Percentiles rank a stretch among this genome's conserved stretches.
Conservation (phyloP, 805 yeast species). For the Lachancea dasiensis region DNA sequence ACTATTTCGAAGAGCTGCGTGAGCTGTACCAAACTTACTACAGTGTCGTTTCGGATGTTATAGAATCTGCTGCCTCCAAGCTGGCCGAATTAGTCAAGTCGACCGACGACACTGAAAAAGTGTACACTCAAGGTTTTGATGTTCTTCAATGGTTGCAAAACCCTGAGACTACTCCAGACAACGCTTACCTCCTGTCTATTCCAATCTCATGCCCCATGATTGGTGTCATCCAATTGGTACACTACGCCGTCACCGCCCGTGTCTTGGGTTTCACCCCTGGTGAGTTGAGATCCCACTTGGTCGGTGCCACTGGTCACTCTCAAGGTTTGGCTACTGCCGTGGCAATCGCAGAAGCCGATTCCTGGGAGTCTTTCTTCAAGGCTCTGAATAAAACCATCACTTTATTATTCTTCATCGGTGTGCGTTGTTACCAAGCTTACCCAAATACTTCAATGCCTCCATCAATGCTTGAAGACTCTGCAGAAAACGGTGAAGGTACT, state of each 20-base stretch:
- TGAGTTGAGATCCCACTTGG: conserved; percentile 60
- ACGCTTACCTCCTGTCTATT: conserved; percentile 79
- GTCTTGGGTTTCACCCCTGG: conserved; percentile 87
- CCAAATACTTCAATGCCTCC: conserved; percentile 96
- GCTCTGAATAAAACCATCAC: conserved; percentile 75
- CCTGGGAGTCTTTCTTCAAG: conserved; percentile 78
- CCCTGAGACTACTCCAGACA: conserved; percentile 84
- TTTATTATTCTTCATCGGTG: conserved; percentile 86
- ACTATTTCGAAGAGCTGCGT: conserved; percentile 93
- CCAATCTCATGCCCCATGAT: conserved; percentile 97
- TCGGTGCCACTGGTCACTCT: conserved; percentile 83
- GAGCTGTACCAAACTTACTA: conserved; percentile 74
- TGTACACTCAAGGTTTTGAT: conserved; percentile 91
- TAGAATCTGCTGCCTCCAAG: conserved; percentile 61
- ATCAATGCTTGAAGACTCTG: conserved; percentile 82
- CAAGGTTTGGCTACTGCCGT: conserved; percentile 91
- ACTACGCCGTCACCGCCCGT: conserved; percentile 82
- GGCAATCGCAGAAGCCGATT: conserved; percentile 73
- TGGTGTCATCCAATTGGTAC: conserved; percentile 91
- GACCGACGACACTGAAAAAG: conserved; percentile 73
- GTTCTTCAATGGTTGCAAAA: conserved; percentile 79
- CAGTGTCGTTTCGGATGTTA: conserved; percentile 65
- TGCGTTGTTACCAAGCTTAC: conserved; percentile 81
- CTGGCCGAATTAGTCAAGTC: conserved; percentile 63
- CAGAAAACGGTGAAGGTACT: conserved; percentile 89